Percentiles rank a stretch among this genome's conserved stretches.
Evolutionary conservation across 2,329 filamentous ascomycete genomes (phyloP).

Genomic region (Cladosporium oxysporum): DNA sequence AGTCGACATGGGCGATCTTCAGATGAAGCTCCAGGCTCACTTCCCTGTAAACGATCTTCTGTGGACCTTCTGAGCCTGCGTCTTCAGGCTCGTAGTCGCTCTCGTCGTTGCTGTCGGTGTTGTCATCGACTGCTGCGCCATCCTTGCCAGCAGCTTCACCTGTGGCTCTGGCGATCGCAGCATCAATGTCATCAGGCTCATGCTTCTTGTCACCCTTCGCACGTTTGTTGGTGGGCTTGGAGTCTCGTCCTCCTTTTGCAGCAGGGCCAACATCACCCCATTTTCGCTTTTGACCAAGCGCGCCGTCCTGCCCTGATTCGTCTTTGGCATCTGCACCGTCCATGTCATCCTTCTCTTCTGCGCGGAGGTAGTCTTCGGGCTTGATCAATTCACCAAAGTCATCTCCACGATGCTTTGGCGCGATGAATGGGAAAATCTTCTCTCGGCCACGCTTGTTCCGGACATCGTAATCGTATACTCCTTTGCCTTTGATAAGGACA

Average conservation of each 20-base stretch:
- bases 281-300: constrained; percentile 86
- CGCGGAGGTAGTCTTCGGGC: constrained; percentile 88
- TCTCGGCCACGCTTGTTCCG: constrained; percentile 89
- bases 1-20: constrained; percentile 85
- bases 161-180: constrained; percentile 35
- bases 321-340: constrained; percentile 64
- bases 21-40: constrained; percentile 69
- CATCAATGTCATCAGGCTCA: constrained; percentile 39
- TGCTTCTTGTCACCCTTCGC: constrained; percentile 52
- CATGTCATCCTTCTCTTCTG: constrained; percentile 82
- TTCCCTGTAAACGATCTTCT: constrained; percentile 68
- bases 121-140: constrained; percentile 21
- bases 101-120: constrained; percentile 34
- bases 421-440: constrained; percentile 84
- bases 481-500: constrained; percentile 77
- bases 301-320: constrained; percentile 51
- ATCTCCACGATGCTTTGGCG: constrained; percentile 76
- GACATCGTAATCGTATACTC: constrained; percentile 91
- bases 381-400: constrained; percentile 94
- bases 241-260: constrained; percentile 11
- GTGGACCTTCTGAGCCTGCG: constrained; percentile 62
- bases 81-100: constrained; percentile 55
- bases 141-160: constrained; percentile 37
- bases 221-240: constrained; percentile 56
- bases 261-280: constrained; percentile 71